Evolutionary conservation across 176 grass and related monocot genomes (phyloP), one percentile per base, ranked within the genome.

Genomic region (Thinopyrum elongatum): DNA sequence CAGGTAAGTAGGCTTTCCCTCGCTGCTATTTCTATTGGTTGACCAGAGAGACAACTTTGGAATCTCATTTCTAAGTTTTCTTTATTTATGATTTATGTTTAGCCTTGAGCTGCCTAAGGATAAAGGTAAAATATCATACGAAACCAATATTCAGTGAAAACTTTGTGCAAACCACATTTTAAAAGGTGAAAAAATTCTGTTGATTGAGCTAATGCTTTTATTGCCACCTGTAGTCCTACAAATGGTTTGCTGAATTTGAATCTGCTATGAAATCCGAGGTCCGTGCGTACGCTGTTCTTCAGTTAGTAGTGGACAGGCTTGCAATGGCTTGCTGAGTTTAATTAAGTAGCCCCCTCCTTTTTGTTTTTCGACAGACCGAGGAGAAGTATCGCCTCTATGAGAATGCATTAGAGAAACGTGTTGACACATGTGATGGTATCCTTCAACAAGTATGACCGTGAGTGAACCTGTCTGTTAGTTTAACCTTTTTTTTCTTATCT

Each of bases 211-310:
- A 38, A 34, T 82, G 55, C 8, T 79, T 68, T 65, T 76, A 27
- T 70, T 63, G 82, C 42, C 81, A 27, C 80, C 65, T 92, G 79
- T 77, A 97, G 94, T 97, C 94, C 76, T 97, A 94, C 90, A 97
- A 94, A 87, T 97, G 95, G 95, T 97, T 94, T 85, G 83, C 90
- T 64, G 90, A 97, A 79, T 34, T 97, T 59, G 95, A 97, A 82
- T 94, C 92, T 26, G 86, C 84, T 77, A 97, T 94, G 95, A 94
- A 97, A 78, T 97, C 88, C 53, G 92, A 97, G 95, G 92, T 97
- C 78, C 79, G 89, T 89, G 64, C 62, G 41, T 12, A 87, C 47
- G 28, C 42, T 83, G 33, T 65, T 29, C 47, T 87, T 78, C 34
- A 28, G 65, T 78, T 49, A 66, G 29, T 82, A 30, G 74, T 46